Conservation (phyloP, 139 green algal genomes). For the Auxenochlorella pyrenoidosa region DNA sequence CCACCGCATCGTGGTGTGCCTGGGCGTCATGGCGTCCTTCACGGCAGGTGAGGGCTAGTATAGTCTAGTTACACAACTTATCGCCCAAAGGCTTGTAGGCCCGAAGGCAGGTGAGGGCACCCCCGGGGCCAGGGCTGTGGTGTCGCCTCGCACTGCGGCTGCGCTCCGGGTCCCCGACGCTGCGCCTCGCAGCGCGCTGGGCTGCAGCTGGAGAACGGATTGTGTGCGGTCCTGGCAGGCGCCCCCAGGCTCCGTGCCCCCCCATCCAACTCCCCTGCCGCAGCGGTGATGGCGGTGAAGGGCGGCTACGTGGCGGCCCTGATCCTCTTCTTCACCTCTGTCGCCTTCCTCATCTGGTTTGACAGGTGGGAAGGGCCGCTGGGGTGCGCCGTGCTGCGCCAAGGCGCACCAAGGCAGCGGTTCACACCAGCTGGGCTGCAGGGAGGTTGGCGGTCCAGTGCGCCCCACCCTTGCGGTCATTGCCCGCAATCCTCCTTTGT, state of each 20-base stretch:
- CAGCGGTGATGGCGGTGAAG: conserved; percentile 57
- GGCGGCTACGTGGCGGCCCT: conserved; percentile 44
- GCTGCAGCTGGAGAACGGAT: not conserved
- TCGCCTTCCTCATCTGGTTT: conserved; percentile 40
- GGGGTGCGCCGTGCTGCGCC: too few relatives aligned
- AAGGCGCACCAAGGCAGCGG: too few relatives aligned
- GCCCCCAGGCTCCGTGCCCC: not conserved
- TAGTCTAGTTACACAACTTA: too few relatives aligned
- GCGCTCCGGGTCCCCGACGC: not conserved
- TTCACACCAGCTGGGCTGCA: too few relatives aligned
- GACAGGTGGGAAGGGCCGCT: conserved; percentile 34
- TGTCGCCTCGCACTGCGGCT: not conserved
- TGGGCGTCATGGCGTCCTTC: conserved; percentile 47
- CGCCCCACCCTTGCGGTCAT: too few relatives aligned
- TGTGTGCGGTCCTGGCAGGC: not conserved
- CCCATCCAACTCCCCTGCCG: not conserved
- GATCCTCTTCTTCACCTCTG: conserved; percentile 38
- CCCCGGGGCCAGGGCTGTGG: not conserved
- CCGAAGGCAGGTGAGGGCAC: too few relatives aligned
- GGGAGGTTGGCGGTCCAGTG: too few relatives aligned
- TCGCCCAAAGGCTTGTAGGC: too few relatives aligned
- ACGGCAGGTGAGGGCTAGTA: not conserved
- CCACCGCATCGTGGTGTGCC: conserved; percentile 47
- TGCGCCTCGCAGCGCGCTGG: too few relatives aligned
- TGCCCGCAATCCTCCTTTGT: too few relatives aligned